A percentile compares a stretch with the other conserved stretches of the same genome.
Conservation (phyloP, 2,329 filamentous ascomycete genomes). For the Herpotrichia juniperi region DNA sequence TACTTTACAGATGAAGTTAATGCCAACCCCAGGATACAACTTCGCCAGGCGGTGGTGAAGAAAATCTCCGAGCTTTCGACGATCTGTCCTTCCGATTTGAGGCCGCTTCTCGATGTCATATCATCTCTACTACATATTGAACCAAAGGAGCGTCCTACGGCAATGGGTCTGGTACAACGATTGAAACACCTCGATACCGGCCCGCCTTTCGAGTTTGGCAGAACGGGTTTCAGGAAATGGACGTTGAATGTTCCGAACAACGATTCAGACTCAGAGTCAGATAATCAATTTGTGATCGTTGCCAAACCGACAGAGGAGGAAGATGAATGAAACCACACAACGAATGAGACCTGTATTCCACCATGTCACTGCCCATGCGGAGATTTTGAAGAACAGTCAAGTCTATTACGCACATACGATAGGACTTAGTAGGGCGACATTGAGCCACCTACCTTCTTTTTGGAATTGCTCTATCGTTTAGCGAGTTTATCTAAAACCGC, state of each 20-base stretch:
- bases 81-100: neutral
- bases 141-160: slow-evolving; percentile 2
- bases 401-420: no score
- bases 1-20: slow-evolving; percentile 1
- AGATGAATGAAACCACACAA: no score
- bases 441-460: no score
- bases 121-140: slow-evolving; percentile 9
- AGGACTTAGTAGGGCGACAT: no score
- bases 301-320: no score
- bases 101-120: slow-evolving; percentile 7
- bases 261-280: neutral
- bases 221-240: neutral
- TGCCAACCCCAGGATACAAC: neutral
- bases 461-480: no score
- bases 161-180: slow-evolving; percentile 1
- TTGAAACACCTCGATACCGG: slow-evolving; percentile 5
- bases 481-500: no score
- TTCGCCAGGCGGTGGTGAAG: slow-evolving; percentile 6
- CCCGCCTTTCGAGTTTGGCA: neutral
- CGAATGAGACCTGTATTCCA: no score
- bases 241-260: neutral
- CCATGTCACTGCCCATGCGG: no score
- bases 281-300: neutral
- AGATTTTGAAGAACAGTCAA: no score
- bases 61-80: slow-evolving; percentile 8